Evolutionary conservation across 768 basidiomycete species (phyloP), one percentile per base, ranked within the genome.

Genomic region (Suillus clintonianus): DNA sequence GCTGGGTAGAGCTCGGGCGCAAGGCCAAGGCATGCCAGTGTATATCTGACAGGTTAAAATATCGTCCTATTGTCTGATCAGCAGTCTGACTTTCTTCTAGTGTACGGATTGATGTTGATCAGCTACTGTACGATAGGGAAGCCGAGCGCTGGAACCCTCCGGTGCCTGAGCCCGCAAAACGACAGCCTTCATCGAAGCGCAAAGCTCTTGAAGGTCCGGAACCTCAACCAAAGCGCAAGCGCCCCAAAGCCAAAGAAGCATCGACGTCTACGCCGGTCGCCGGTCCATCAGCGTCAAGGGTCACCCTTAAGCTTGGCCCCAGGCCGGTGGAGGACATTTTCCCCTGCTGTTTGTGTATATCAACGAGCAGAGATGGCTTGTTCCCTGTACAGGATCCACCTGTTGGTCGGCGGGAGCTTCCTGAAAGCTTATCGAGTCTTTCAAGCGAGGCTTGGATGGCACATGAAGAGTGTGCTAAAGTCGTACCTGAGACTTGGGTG

Each of bases 51-150:
- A 94, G 92, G 92, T 90, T 68, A 24, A 76, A 53, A 5, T 27
- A 27, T 50, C n/a, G 45, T 61, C 42, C 41, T 66, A 24, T 55
- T 22, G 13, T 2, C 39, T 9, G n/a, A n/a, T 64, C 10, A 63
- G 24, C 7, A 22, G 11, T 65, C 67, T 71, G 39, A 70, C 5
- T 17, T 34, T 42, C 14, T 42, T 39, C 5, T 64, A 99, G 96
- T 71, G 97, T 99, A 34, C 88, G 89, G 32, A 98, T 99, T 67
- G 91, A 99, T 63, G 92, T 99, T 24, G 94, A 97, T 71, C 89
- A 91, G 67, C 84, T 97, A 50, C 78, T 99, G 22, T 80, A 71
- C 2, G 89, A 93, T 65, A 82, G 89, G 5, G 88, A 85, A 32
- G 78, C 78, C 8, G 89, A 89, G 66, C 71, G 69, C 7, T 62